Conservation (phyloP, 2,329 filamentous ascomycete genomes). For the Ceratocystis ficicola region DNA sequence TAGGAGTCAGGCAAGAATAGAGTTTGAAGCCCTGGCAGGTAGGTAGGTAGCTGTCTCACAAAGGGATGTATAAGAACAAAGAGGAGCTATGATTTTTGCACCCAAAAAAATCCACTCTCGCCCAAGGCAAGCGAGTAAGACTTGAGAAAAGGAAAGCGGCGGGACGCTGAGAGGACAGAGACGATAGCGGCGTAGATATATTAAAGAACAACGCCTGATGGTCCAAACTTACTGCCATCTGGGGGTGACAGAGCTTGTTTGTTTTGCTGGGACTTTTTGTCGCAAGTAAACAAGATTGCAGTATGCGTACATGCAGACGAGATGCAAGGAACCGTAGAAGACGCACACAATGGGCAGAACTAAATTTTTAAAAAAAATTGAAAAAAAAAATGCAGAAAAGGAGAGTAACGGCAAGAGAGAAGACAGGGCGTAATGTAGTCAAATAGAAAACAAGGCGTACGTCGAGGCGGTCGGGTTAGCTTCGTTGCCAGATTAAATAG, state of each 20-base stretch:
- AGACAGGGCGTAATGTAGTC: not conserved
- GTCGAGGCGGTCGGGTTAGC: not conserved
- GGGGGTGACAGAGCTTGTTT: constrained; percentile 3
- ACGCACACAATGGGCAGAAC: too few species aligned
- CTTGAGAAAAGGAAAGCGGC: not conserved
- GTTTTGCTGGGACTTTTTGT: constrained; percentile 11
- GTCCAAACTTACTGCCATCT: constrained; percentile 10
- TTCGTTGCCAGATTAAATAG: too few species aligned
- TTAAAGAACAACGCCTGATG: not conserved
- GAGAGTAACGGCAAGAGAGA: not conserved
- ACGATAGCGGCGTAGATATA: not conserved
- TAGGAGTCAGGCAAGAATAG: not conserved
- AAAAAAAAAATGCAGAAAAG: not conserved
- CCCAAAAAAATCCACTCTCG: not conserved
- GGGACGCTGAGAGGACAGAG: not conserved
- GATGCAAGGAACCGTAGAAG: not conserved
- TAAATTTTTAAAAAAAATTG: not conserved
- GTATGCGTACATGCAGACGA: constrained; percentile 1
- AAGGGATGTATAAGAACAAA: not conserved
- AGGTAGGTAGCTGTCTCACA: not conserved
- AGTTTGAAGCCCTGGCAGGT: not conserved
- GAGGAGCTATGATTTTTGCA: not conserved
- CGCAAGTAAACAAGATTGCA: not conserved
- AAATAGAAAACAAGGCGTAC: not conserved
- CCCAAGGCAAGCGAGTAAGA: not conserved